Percentiles rank a stretch among this genome's conserved stretches.
phyloP scores from a whole-genome alignment of 306 rosid species.

The Prunus mira region DNA sequence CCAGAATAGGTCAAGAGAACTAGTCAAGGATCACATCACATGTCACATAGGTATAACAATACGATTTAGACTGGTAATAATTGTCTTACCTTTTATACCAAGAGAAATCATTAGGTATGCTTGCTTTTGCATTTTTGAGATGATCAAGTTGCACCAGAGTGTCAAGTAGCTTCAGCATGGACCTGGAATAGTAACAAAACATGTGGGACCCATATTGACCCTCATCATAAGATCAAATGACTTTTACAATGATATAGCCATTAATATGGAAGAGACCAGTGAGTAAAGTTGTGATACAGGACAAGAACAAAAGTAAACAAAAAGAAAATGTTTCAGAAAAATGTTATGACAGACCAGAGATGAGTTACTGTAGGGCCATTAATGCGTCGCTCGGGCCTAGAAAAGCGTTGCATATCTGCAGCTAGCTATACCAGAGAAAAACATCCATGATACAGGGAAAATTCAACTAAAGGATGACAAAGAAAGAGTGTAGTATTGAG shows the following conservation, averaged over 20 bases:
- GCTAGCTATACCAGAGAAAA: slow-evolving; percentile 66
- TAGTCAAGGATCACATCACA: background rate
- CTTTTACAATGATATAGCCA: no score
- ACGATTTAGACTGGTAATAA: background rate
- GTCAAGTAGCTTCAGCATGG: slow-evolving; percentile 94
- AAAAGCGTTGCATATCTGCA: slow-evolving; percentile 98
- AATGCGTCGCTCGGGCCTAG: slow-evolving; percentile 95
- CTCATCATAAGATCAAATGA: background rate
- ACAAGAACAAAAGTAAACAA: background rate
- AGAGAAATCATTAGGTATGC: slow-evolving; percentile 98
- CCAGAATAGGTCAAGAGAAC: slow-evolving; percentile 1
- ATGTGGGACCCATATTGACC: slow-evolving; percentile 4
- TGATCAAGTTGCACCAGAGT: slow-evolving; percentile 97
- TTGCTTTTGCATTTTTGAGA: slow-evolving; percentile 97
- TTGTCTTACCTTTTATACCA: slow-evolving; percentile 88
- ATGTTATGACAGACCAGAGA: slow-evolving; percentile 62
- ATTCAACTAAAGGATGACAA: slow-evolving; percentile 14
- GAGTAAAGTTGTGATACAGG: slow-evolving; percentile 3
- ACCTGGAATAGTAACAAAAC: slow-evolving; percentile 54
- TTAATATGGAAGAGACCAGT: no score
- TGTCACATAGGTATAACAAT: background rate
- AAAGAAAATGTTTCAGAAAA: slow-evolving; percentile 14
- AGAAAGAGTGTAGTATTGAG: slow-evolving; percentile 5
- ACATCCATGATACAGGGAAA: slow-evolving; percentile 15
- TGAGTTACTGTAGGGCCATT: slow-evolving; percentile 97